phyloP scores from a whole-genome alignment of 2,329 filamentous ascomycete species.

The Apiospora kogelbergensis region DNA sequence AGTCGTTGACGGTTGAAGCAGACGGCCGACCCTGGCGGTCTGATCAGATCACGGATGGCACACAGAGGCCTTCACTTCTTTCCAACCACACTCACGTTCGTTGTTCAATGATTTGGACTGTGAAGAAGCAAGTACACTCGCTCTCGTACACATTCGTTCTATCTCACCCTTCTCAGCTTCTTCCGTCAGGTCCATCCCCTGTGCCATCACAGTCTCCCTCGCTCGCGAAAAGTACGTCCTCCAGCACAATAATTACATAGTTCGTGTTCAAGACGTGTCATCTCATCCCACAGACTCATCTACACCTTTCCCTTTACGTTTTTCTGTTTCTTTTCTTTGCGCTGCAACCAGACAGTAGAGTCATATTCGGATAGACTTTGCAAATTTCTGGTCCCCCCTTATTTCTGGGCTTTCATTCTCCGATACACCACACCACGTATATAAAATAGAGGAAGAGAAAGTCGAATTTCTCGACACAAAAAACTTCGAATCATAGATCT shows the following conservation, averaged over 20 bases:
- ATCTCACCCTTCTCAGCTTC: not conserved
- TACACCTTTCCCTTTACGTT: not conserved
- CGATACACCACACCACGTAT: not conserved
- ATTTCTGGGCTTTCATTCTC: not conserved
- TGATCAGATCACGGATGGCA: not conserved
- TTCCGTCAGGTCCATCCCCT: not conserved
- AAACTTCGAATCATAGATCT: not conserved
- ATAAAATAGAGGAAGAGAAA: not conserved
- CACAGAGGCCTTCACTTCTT: not conserved
- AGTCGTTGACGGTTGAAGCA: conserved; percentile 3
- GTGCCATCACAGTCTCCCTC: not conserved
- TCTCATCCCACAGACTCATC: not conserved
- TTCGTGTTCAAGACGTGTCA: not conserved
- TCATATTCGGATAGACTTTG: not conserved
- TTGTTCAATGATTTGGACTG: not conserved
- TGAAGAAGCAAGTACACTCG: not conserved
- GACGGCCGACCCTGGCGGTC: not conserved
- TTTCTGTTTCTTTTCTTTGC: not conserved
- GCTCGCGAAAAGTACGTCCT: not conserved
- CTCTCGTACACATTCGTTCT: not conserved
- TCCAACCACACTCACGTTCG: not conserved
- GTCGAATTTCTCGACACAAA: not conserved
- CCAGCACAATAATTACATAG: not conserved
- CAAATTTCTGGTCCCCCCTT: not conserved
- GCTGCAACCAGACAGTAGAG: not conserved